Evolutionary conservation across 1,284 basidiomycete species (phyloP).

Genomic region (Trametes pubescens): DNA sequence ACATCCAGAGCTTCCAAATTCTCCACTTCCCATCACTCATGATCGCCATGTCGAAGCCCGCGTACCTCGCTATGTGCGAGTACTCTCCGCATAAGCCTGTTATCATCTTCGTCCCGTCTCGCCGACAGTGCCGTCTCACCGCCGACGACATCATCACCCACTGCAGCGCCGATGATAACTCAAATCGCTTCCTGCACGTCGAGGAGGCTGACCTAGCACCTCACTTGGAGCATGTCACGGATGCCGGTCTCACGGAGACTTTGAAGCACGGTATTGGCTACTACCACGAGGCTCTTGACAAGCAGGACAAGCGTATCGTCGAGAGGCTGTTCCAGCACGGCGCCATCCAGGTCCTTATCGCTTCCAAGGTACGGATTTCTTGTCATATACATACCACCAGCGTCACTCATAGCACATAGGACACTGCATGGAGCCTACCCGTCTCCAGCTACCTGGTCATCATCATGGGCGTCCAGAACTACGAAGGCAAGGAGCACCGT

Average conservation of each 20-base stretch:
- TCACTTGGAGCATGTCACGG: conserved; percentile 87
- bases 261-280: conserved; percentile 93
- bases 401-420: conserved; percentile 52
- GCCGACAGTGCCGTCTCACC: conserved; percentile 93
- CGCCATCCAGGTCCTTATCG: conserved; percentile 94
- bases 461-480: conserved; percentile 97
- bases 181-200: conserved; percentile 91
- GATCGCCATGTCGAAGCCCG: conserved; percentile 99
- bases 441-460: conserved; percentile 97
- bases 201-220: conserved; percentile 85
- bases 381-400: neutral
- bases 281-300: conserved; percentile 94
- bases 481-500: conserved; percentile 95
- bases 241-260: conserved; percentile 82
- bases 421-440: conserved; percentile 95
- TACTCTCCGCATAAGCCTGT: conserved; percentile 89
- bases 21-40: conserved; percentile 98
- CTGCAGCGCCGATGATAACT: conserved; percentile 87
- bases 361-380: conserved; percentile 75
- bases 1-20: conserved; percentile 94
- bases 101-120: conserved; percentile 92
- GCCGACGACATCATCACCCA: conserved; percentile 94
- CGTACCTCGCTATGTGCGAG: conserved; percentile 93
- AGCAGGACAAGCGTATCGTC: conserved; percentile 93
- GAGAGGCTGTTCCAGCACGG: conserved; percentile 94